These are phyloP conservation scores for Prunus dulcis DNA, from an alignment of 306 rosid genomes.

Conservation along the genomic window DNA sequence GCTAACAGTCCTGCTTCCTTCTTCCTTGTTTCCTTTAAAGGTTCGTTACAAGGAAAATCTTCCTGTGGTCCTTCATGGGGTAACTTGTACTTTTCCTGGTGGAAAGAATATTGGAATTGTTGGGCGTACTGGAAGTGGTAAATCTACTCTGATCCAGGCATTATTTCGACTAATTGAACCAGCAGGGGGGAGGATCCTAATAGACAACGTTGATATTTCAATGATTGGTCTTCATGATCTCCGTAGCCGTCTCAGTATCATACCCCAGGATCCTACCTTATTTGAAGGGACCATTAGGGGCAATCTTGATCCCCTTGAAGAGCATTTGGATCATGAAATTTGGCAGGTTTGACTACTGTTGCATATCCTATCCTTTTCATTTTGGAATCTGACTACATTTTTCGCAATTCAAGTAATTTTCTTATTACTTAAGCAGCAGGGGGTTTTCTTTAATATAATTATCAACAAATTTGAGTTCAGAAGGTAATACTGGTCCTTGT, in stretches of 20 bases:
- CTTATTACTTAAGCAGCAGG: background rate
- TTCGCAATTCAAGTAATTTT: background rate
- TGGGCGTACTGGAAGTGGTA: conserved; percentile 96
- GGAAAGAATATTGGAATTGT: conserved; percentile 92
- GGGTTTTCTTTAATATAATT: background rate
- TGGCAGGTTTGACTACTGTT: conserved; percentile 65
- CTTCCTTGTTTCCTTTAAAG: conserved; percentile 33
- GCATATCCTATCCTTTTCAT: background rate
- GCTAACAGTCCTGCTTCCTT: conserved; percentile 6
- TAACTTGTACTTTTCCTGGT: conserved; percentile 84
- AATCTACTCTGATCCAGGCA: conserved; percentile 93
- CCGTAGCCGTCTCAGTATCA: conserved; percentile 82
- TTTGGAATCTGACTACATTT: background rate
- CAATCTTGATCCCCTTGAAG: conserved; percentile 87
- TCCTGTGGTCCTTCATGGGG: conserved; percentile 80
- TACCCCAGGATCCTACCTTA: conserved; percentile 94
- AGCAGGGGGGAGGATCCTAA: conserved; percentile 62
- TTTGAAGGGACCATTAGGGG: conserved; percentile 90
- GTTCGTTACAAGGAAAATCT: conserved; percentile 94
- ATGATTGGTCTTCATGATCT: conserved; percentile 88
- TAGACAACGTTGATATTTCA: conserved; percentile 75
- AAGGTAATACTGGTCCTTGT: background rate
- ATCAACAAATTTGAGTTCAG: background rate
- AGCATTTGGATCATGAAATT: conserved; percentile 77
- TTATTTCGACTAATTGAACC: conserved; percentile 90